phyloP scores from a whole-genome alignment of 768 basidiomycete genomes.

The Vishniacozyma victoriae region DNA sequence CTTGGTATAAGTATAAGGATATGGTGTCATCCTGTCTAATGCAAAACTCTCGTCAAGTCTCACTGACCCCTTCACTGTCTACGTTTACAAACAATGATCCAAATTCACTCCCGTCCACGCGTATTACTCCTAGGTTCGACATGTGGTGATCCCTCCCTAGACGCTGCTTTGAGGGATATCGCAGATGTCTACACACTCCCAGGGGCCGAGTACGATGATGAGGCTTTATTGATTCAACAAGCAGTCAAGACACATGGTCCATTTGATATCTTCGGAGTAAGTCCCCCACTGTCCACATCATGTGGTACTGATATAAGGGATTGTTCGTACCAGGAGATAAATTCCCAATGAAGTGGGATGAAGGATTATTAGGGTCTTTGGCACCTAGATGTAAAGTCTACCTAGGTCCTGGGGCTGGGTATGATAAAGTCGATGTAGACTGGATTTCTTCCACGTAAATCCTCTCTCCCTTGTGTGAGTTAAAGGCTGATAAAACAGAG shows the following conservation, averaged over 20 bases:
- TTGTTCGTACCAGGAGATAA: slow-evolving; percentile 6
- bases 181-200: slow-evolving; percentile 20
- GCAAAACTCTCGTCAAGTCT: no score
- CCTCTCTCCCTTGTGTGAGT: not conserved
- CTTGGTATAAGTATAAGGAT: no score
- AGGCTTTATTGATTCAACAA: slow-evolving; percentile 6
- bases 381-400: slow-evolving; percentile 19
- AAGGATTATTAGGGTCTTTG: slow-evolving; percentile 12
- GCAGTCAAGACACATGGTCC: slow-evolving; percentile 17
- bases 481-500: slow-evolving; percentile 5
- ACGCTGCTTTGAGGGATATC: slow-evolving; percentile 9
- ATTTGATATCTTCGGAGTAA: slow-evolving; percentile 20
- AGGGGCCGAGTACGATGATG: slow-evolving; percentile 6
- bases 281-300: not conserved
- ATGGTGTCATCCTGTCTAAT: no score
- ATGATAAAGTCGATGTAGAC: slow-evolving; percentile 45
- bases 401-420: slow-evolving; percentile 38
- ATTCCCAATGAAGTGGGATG: slow-evolving; percentile 14
- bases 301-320: not conserved
- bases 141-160: slow-evolving; percentile 5
- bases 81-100: no score
- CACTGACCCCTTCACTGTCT: not conserved
- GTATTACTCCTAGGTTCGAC: slow-evolving; percentile 3
- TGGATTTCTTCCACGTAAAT: slow-evolving; percentile 40
- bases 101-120: not conserved